Conservation (phyloP, 139 green algal genomes). For the Picochlorum sp. region DNA sequence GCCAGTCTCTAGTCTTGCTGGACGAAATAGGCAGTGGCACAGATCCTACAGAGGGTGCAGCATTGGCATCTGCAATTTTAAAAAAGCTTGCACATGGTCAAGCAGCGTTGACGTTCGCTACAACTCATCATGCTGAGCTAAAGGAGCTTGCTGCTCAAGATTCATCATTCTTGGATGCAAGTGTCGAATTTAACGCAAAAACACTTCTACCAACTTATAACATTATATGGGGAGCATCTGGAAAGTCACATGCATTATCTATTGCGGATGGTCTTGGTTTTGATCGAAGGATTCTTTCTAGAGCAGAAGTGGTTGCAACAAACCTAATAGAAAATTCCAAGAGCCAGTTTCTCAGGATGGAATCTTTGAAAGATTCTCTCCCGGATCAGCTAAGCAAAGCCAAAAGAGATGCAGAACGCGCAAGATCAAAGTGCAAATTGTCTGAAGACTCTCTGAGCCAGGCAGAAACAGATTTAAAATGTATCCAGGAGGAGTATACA, state of each 20-base stretch:
- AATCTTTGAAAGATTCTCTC: slow-evolving; percentile 16
- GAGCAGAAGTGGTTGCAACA: slow-evolving; percentile 24
- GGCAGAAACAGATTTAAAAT: no score
- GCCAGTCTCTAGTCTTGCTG: slow-evolving; percentile 54
- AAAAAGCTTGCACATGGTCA: slow-evolving; percentile 15
- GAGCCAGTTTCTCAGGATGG: background rate
- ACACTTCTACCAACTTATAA: slow-evolving; percentile 52
- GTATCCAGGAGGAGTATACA: no score
- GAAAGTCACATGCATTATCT: slow-evolving; percentile 37
- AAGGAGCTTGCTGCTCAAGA: slow-evolving; percentile 26
- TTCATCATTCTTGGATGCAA: slow-evolving; percentile 35
- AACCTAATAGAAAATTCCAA: background rate
- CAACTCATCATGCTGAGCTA: slow-evolving; percentile 53
- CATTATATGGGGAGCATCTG: slow-evolving; percentile 37
- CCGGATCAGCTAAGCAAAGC: slow-evolving; percentile 9
- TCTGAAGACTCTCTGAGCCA: no score
- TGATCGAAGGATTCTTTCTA: slow-evolving; percentile 24
- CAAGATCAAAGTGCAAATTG: no score
- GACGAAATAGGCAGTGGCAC: slow-evolving; percentile 76
- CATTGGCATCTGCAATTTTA: slow-evolving; percentile 51
- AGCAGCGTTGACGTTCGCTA: slow-evolving; percentile 42
- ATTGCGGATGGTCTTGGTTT: slow-evolving; percentile 48
- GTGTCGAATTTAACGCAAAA: slow-evolving; percentile 48
- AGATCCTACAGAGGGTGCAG: slow-evolving; percentile 63
- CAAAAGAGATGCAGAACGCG: background rate